phyloP scores from a whole-genome alignment of 2,329 filamentous ascomycete species.

The Paracorniculantispora psalliotae region DNA sequence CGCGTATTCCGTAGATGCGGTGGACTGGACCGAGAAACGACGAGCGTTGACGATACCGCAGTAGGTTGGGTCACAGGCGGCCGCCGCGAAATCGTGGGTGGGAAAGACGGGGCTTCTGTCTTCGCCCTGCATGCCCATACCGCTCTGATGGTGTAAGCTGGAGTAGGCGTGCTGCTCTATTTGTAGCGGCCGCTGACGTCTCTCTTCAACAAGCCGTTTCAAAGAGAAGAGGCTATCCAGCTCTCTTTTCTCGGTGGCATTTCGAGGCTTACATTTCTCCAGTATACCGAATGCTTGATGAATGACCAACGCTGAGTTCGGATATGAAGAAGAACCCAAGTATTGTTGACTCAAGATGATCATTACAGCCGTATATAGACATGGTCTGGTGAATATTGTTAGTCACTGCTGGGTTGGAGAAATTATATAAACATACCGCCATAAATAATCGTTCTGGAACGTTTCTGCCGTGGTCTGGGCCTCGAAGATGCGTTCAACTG shows the following conservation, averaged over 20 bases:
- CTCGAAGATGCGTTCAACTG: neutral
- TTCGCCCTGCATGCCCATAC: neutral
- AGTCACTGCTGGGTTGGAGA: neutral
- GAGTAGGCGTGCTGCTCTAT: neutral
- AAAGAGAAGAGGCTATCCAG: neutral
- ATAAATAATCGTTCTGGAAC: neutral
- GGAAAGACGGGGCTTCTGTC: neutral
- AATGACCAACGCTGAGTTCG: constrained; percentile 36
- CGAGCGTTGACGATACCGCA: neutral
- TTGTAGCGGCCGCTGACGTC: neutral
- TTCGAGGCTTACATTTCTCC: neutral
- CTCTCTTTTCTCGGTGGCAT: neutral
- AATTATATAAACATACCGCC: constrained; percentile 1
- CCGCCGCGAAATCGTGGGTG: neutral
- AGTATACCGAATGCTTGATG: constrained; percentile 20
- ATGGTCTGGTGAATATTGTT: constrained; percentile 39
- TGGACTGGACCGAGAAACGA: constrained; percentile 6
- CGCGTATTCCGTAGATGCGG: constrained; percentile 1
- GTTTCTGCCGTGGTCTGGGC: too few relatives aligned
- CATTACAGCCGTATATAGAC: constrained; percentile 50
- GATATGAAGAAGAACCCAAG: constrained; percentile 42
- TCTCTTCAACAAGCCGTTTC: neutral
- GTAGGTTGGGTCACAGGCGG: neutral
- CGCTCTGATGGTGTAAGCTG: too few relatives aligned
- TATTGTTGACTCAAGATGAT: constrained; percentile 55